Base-by-base conservation (phyloP, 306 rosid species). In the Argentina anserina region DNA sequence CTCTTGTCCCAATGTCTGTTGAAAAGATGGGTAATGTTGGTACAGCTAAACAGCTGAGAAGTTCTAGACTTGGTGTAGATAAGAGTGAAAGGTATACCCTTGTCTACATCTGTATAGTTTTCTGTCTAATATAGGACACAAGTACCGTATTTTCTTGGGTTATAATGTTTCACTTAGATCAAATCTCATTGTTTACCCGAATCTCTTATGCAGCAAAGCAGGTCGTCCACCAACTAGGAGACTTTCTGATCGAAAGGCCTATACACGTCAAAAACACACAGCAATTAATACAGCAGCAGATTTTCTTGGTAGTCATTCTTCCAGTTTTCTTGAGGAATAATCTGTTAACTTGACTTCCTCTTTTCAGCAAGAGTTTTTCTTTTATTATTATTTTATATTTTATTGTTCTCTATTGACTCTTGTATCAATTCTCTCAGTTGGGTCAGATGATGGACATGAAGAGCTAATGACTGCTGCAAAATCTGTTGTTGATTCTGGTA, bases 191-290 rank as follows among this genome's bases (percentile, higher is more conserved):
- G 70, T 81, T 84, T 72, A 82, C 40, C 78, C 62, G 72, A 83
- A 81, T 69, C 56, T 69, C 64, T 71, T 74, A 75, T 81, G 84
- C 97, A 95, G 99, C 89, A 92, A 90, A 87, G 89, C 89, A 55
- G 99, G 99, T 71, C 99, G 99, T 82, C 99, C 99, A 45, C 97
- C 97, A 79, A 88, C 95, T 52, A 88, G 97, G 81, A 92, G 90
- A 82, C 92, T 90, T 55, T 88, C 97, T 75, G 97, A 92, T 76
- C 97, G 99, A 31, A 95, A 90, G 80, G 86, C 97, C 20, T 91
- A 91, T 77, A 84, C 94, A 68, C 97, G 99, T 75, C 97, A 91
- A 81, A 94, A 94, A 81, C 90, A 87, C 81, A 74, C 92, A 74
- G 81, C 89, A 36, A 72, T 83, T 18, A 91, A 84, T 79, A 77